Percentiles rank a stretch among this genome's conserved stretches.
These are phyloP conservation scores for Boletellus sp. DNA, from an alignment of 1,284 basidiomycete genomes.

Conservation along the genomic window DNA sequence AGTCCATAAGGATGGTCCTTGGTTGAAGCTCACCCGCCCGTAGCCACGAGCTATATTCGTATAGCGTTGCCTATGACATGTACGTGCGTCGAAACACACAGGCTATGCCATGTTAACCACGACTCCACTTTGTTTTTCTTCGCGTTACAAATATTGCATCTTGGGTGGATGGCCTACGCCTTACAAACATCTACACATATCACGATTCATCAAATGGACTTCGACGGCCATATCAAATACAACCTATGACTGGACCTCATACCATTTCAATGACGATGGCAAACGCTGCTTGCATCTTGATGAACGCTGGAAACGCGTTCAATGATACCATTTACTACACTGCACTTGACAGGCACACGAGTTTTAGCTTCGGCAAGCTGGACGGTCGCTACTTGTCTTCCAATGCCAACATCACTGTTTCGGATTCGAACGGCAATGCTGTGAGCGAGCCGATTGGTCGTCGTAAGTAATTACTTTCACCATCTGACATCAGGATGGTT, in stretches of 20 bases:
- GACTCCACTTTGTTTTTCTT: not conserved
- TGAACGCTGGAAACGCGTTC: not conserved
- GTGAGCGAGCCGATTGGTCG: slow-evolving; percentile 54
- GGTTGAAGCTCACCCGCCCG: slow-evolving; percentile 9
- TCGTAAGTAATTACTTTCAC: slow-evolving; percentile 34
- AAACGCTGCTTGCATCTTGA: no score
- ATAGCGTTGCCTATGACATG: slow-evolving; percentile 74
- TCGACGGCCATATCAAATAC: no score
- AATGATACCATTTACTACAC: not conserved
- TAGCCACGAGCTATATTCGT: slow-evolving; percentile 83
- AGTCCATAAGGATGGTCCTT: slow-evolving; percentile 1
- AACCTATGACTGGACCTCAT: no score
- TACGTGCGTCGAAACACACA: slow-evolving; percentile 31
- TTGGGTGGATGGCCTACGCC: no score
- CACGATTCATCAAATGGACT: no score
- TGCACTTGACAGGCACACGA: slow-evolving; percentile 49
- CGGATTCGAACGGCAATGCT: slow-evolving; percentile 38
- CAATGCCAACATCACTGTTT: slow-evolving; percentile 80
- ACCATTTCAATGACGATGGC: no score
- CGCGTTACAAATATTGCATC: no score
- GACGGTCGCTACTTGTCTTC: slow-evolving; percentile 75
- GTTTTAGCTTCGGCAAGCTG: slow-evolving; percentile 66
- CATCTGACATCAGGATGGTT: no score
- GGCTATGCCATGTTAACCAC: slow-evolving; percentile 8
- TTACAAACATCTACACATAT: no score